Evolutionary conservation across 2,329 filamentous ascomycete species (phyloP).

Genomic region (Fusarium nodosum): DNA sequence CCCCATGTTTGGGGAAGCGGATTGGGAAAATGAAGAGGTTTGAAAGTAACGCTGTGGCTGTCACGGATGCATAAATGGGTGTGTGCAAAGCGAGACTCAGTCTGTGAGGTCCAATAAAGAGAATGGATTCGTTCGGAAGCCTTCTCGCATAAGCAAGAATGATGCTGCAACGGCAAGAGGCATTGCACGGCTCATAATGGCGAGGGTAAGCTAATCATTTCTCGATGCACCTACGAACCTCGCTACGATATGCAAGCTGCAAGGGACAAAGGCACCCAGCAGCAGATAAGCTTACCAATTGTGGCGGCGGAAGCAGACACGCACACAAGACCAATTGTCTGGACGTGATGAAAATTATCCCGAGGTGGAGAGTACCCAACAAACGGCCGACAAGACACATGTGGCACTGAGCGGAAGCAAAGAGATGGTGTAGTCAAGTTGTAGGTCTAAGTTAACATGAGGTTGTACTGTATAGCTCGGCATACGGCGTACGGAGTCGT

Average conservation of each 20-base stretch:
- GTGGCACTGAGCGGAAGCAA: constrained; percentile 20
- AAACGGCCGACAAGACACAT: constrained; percentile 21
- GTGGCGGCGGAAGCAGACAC: constrained; percentile 30
- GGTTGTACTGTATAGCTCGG: constrained; percentile 47
- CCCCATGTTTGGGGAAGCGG: constrained; percentile 72
- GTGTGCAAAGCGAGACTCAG: constrained; percentile 1
- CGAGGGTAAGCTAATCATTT: constrained; percentile 25
- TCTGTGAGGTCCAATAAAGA: constrained; percentile 2
- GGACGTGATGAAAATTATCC: constrained; percentile 10
- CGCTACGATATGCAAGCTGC: constrained; percentile 44
- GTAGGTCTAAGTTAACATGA: constrained; percentile 32
- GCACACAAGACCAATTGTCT: constrained; percentile 12
- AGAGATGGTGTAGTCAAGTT: constrained; percentile 16
- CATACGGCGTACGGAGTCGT: constrained; percentile 42
- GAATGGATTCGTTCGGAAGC: constrained; percentile 6
- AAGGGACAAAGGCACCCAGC: constrained; percentile 41
- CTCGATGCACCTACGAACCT: constrained; percentile 24
- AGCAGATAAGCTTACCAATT: constrained; percentile 21
- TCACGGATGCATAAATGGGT: constrained; percentile 7
- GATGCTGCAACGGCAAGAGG: constrained; percentile 19
- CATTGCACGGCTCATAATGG: constrained; percentile 14
- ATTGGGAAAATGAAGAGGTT: constrained; percentile 76
- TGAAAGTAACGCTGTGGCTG: constrained; percentile 47
- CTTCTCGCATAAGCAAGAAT: constrained; percentile 15
- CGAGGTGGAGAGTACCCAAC: constrained; percentile 28